A percentile compares a stretch with the other conserved stretches of the same genome.
These are phyloP conservation scores for Neofusicoccum umdonicola DNA, from an alignment of 2,329 filamentous ascomycete genomes.

Conservation along the genomic window DNA sequence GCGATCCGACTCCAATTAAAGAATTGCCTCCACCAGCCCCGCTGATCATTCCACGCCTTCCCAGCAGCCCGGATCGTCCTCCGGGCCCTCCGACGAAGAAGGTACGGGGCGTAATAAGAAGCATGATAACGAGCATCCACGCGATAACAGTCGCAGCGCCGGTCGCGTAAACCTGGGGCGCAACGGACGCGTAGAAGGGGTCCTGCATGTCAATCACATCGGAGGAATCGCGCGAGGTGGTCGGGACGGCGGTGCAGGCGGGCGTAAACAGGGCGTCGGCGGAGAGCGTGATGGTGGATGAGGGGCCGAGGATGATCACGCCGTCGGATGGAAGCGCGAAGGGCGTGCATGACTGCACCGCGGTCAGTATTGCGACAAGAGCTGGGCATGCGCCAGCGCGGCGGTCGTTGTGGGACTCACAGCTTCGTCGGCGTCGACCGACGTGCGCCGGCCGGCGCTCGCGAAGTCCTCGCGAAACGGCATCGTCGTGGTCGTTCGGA, in stretches of 20 bases:
- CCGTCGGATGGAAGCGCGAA: conserved; percentile 62
- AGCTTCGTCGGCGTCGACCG: conserved; percentile 8
- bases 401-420: conserved; percentile 1
- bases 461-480: conserved; percentile 17
- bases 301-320: conserved; percentile 52
- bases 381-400: background rate
- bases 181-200: conserved; percentile 90
- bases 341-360: conserved; percentile 57
- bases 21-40: conserved; percentile 62
- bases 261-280: conserved; percentile 60
- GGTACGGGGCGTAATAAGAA: conserved; percentile 90
- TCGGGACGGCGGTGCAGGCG: conserved; percentile 42
- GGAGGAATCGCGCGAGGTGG: conserved; percentile 39
- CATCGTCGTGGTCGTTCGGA: conserved; percentile 13
- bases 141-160: conserved; percentile 87
- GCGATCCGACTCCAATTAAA: conserved; percentile 80
- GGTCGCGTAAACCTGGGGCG: conserved; percentile 89
- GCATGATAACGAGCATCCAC: conserved; percentile 89
- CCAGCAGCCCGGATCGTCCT: conserved; percentile 69
- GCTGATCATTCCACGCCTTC: conserved; percentile 79
- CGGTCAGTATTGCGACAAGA: background rate
- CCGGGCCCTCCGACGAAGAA: conserved; percentile 77
- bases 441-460: conserved; percentile 9
- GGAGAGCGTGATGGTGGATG: conserved; percentile 58
- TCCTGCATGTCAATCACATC: conserved; percentile 63